Percentiles rank a stretch among this genome's conserved stretches.
Evolutionary conservation across 768 basidiomycete genomes (phyloP).

Genomic region (Tulasnella sp.): DNA sequence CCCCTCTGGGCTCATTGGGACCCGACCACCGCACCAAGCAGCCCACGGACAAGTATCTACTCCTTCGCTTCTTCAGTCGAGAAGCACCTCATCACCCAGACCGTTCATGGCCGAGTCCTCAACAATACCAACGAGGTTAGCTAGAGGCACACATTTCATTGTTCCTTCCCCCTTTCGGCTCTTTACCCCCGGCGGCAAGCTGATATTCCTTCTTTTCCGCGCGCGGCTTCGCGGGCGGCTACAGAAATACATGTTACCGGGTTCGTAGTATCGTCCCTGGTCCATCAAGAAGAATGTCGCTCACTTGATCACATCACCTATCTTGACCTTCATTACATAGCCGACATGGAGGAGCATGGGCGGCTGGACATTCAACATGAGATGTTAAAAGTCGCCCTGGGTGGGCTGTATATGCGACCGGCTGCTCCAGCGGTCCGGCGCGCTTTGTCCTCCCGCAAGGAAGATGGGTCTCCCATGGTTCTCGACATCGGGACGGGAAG

Average conservation of each 20-base stretch:
- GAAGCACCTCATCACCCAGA: background rate
- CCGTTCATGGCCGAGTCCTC: background rate
- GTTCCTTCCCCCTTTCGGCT: background rate
- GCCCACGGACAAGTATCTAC: background rate
- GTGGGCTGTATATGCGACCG: background rate
- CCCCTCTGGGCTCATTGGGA: background rate
- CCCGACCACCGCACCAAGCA: background rate
- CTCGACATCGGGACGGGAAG: conserved; percentile 12
- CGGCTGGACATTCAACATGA: conserved; percentile 4
- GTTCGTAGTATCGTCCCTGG: background rate
- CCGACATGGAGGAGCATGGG: conserved; percentile 7
- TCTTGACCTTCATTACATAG: background rate
- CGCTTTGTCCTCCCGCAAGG: background rate
- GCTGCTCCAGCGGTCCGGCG: conserved; percentile 7
- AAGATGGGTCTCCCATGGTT: background rate
- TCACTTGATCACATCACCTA: too few relatives aligned
- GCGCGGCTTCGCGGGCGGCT: background rate
- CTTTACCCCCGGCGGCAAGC: background rate
- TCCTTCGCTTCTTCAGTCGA: conserved; percentile 13
- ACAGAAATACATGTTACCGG: conserved; percentile 9
- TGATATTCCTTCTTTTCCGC: background rate
- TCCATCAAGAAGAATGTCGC: too few relatives aligned
- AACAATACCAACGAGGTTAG: conserved; percentile 1
- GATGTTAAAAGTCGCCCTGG: background rate
- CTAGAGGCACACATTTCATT: background rate